These are phyloP conservation scores for Spiraea crenata DNA, from an alignment of 331 rosid genomes.

Conservation along the genomic window DNA sequence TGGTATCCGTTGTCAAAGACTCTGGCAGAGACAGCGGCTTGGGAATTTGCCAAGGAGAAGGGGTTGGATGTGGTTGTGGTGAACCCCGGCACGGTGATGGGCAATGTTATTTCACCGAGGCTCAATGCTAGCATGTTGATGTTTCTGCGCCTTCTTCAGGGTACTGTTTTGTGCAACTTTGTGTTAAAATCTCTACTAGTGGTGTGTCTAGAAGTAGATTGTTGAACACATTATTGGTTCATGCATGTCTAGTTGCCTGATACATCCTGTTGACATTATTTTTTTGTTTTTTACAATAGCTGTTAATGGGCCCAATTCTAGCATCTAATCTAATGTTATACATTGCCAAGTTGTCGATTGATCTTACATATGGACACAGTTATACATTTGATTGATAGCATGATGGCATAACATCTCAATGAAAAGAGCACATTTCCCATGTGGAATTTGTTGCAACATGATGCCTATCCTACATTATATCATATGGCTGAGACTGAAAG, in stretches of 20 bases:
- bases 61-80: conserved; percentile 86
- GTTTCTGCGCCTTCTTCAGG: conserved; percentile 69
- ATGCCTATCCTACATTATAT: too few relatives aligned
- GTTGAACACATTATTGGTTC: not conserved
- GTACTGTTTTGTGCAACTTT: conserved; percentile 28
- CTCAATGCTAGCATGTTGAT: conserved; percentile 76
- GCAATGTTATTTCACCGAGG: conserved; percentile 66
- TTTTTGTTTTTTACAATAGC: too few relatives aligned
- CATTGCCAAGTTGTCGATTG: not conserved
- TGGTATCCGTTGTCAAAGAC: conserved; percentile 92
- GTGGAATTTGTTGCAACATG: not conserved
- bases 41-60: conserved; percentile 77
- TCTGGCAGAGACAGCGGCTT: conserved; percentile 86
- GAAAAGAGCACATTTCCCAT: not conserved
- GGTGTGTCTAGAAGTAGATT: not conserved
- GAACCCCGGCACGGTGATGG: conserved; percentile 90
- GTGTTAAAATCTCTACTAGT: not conserved
- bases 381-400: not conserved
- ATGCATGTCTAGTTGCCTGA: too few relatives aligned
- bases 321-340: not conserved
- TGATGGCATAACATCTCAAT: not conserved
- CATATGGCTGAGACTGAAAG: not conserved
- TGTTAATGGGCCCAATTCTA: too few relatives aligned
- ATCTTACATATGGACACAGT: not conserved
- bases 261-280: too few relatives aligned